Evolutionary conservation across 345 rosid genomes (phyloP).

Genomic region (Corchorus capsularis): DNA sequence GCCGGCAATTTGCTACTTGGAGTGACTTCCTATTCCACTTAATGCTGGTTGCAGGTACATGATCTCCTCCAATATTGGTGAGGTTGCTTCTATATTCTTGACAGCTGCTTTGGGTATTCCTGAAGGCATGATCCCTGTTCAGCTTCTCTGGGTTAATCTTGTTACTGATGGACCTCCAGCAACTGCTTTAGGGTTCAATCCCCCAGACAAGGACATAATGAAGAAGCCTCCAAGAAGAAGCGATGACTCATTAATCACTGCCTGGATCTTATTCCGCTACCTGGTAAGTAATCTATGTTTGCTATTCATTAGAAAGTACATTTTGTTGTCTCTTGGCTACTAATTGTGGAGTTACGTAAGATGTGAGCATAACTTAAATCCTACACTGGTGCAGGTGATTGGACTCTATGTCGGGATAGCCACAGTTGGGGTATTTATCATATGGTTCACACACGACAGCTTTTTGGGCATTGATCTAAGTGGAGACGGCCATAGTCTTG

Average conservation of each 20-base stretch:
- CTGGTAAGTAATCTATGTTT: slow-evolving; percentile 44
- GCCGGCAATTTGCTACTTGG: not conserved
- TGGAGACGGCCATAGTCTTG: slow-evolving; percentile 88
- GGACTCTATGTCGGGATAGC: slow-evolving; percentile 92
- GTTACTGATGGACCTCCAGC: slow-evolving; percentile 99
- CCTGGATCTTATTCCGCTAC: slow-evolving; percentile 99
- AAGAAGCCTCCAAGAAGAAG: slow-evolving; percentile 91
- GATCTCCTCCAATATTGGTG: slow-evolving; percentile 98
- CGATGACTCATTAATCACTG: slow-evolving; percentile 81
- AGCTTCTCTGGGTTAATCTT: slow-evolving; percentile 99
- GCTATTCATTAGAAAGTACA: not conserved
- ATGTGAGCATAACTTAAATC: slow-evolving; percentile 1
- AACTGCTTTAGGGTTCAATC: slow-evolving; percentile 96
- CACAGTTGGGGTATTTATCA: slow-evolving; percentile 88
- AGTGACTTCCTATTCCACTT: not conserved
- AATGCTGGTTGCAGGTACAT: slow-evolving; percentile 65
- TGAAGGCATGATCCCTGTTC: slow-evolving; percentile 98
- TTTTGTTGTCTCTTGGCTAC: not conserved
- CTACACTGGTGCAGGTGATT: slow-evolving; percentile 58
- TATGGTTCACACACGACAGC: slow-evolving; percentile 79
- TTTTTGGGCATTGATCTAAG: slow-evolving; percentile 89
- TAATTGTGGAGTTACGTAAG: not conserved
- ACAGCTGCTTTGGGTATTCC: slow-evolving; percentile 99
- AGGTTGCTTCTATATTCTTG: slow-evolving; percentile 93
- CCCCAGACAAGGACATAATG: slow-evolving; percentile 93